Base-by-base conservation (phyloP, 495 filamentous ascomycete genomes). In the Talaromyces adpressus region DNA sequence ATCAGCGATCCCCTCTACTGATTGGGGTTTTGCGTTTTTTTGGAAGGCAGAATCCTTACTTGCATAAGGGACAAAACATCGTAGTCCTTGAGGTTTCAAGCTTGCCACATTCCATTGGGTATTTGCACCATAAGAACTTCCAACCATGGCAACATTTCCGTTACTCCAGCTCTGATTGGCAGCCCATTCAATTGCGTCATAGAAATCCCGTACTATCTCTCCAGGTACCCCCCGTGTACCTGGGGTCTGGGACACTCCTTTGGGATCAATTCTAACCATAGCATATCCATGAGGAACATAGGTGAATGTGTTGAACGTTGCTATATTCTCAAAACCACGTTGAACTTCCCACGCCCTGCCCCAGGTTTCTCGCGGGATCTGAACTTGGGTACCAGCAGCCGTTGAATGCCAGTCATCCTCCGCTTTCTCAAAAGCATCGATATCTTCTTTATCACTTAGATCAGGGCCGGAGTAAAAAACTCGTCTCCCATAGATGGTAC, bases 61-160 rank as follows among this genome's bases (percentile, higher is more conserved):
- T 54, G 52, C 52, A 23, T 54, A 54, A 54, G 52, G 52, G 9
- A 54, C 52, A 54, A 54, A 54, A 54, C 52, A 54, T 25, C 25
- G 18, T 54, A 54, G 20, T 23, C 52, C 52, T 23, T 23, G 18
- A 11, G 52, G 52, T 20, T 25, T 20, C 22, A 54, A 23, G 14
- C 52, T 23, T 23, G 52, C 52, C 14, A 23, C 52, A 54, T 23
- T 54, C 52, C 52, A 54, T 23, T 54, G 52, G 14, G 20, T 23
- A 23, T 54, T 54, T 23, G 52, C 52, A 22, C 52, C 52, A 23
- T 8, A 54, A 11, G 52, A 54, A 25, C 52, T 54, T 20, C 52
- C 52, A 54, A 54, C 52, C 14, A 54, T n/a, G 52, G 52, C 52
- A 18, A 54, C 20, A 23, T 54, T 54, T 23, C 52, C 52, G 25